A percentile compares a stretch with the other conserved stretches of the same genome.
Conservation (phyloP, 139 green algal species). For the Chlamydomonas urium region DNA sequence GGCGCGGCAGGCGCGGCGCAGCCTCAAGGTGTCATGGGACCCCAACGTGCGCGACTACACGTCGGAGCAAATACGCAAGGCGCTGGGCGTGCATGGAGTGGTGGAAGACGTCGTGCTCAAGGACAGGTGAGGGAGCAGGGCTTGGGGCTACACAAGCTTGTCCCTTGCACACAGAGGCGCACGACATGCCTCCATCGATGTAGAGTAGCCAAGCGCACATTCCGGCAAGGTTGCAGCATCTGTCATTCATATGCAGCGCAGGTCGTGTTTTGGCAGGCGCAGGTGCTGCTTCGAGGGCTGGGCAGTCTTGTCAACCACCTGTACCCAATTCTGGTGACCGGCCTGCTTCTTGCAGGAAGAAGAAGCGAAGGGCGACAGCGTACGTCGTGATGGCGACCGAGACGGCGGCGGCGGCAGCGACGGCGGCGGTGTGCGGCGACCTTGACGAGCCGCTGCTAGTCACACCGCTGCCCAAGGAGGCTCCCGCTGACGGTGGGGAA, state of each 20-base stretch:
- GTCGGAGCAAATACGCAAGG: slow-evolving; percentile 23
- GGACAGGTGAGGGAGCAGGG: slow-evolving; percentile 9
- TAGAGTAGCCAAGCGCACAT: too few species aligned
- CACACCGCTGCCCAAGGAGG: slow-evolving; percentile 15
- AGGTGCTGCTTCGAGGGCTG: too few species aligned
- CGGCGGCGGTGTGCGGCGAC: slow-evolving; percentile 24
- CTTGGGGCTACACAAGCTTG: too few species aligned
- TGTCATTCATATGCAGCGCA: too few species aligned
- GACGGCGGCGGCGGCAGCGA: slow-evolving; percentile 7
- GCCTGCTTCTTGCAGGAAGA: slow-evolving; percentile 21
- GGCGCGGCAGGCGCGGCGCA: slow-evolving; percentile 9
- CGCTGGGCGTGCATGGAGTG: slow-evolving; percentile 20
- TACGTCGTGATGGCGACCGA: slow-evolving; percentile 31
- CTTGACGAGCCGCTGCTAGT: slow-evolving; percentile 26
- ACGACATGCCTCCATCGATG: too few species aligned
- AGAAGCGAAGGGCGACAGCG: slow-evolving; percentile 25
- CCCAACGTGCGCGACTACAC: slow-evolving; percentile 25
- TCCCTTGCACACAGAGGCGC: too few species aligned
- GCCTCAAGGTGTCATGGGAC: slow-evolving; percentile 40
- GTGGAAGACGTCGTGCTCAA: slow-evolving; percentile 29
- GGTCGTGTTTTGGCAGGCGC: too few species aligned
- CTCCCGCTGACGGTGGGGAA: neutral
- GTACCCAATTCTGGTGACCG: too few species aligned
- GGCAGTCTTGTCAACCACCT: too few species aligned
- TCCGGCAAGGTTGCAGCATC: too few species aligned